Evolutionary conservation across 2,329 filamentous ascomycete species (phyloP), one percentile per base, ranked within the genome.

Genomic region (Plectosphaerella cucumerina): DNA sequence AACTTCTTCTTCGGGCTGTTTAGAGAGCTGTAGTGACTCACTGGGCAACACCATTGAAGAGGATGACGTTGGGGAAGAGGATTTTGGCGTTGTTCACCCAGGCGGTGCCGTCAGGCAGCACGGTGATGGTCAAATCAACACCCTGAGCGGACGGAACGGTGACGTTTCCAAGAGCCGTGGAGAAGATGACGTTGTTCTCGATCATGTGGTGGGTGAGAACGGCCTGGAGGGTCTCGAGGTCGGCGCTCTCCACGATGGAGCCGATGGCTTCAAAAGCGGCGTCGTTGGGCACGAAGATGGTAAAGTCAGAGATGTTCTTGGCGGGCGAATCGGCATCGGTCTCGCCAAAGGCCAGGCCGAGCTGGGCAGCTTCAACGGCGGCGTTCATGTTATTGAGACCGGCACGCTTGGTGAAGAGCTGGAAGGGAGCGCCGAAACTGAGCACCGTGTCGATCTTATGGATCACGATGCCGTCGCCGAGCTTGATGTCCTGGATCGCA

Each of bases 51-150:
- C 66, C 65, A 33, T 68, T 69, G 42, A 54, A 60, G 2, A 66
- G 44, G 15, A 69, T 60, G 12, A 56, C 52, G 49, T 69, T 65
- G 20, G 65, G 57, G 5, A 60, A 58, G 2, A 64, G 53, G 31
- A 69, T 66, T 50, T 58, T 63, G 0, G 66, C 66, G 11, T 58
- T 57, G 11, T 68, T 66, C 0, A 69, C 62, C 58, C 58, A 68
- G 3, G 58, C 60, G 12, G 56, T 58, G 6, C 63, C 61, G 41
- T 64, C 58, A n/a, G 61, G 55, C 6, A 58, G 51, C 22, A 68
- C 62, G 14, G 63, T 66, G 39, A 68, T 57, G 0, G 58, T 63
- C 47, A 65, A 15, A 15, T 62, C 54, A 3, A 37, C 52, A 0
- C 61, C 60, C 43, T 62, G 59, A 0, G 62, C 54, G 10, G 56